Evolutionary conservation across 352 stramenopile genomes (phyloP), one percentile per base, ranked within the genome.

Genomic region (Phytophthora macrochlamydospora): DNA sequence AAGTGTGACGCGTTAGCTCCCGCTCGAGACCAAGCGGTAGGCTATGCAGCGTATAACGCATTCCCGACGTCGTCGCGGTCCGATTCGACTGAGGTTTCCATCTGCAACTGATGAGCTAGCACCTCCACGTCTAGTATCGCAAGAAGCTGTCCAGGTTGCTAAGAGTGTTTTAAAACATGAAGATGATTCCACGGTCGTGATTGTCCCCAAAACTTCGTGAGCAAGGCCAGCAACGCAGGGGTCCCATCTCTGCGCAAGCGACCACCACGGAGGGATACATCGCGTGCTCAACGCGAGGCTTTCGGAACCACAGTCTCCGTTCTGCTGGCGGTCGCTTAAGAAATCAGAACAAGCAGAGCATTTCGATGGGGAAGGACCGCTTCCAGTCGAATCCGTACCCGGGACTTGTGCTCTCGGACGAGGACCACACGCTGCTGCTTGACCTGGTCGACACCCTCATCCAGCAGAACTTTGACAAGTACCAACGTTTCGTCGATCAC

Each of bases 401-500:
- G 12, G 33, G 35, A 8, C 45, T 71, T 14, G 30, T 18, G 28
- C 51, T 66, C 12, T 59, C 64, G 2, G 3, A 61, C 5, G 18
- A 59, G 32, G 64, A 71, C 24, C 64, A 59, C 2, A 11, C 40
- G 31, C 51, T 62, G 35, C 33, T 71, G 12, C 59, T 59, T 7
- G 64, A 71, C 48, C 35, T 71, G 37, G 64, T 59, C n/a, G 67
- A 71, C 33, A 52, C 66, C 51, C 66, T 59, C 32, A 67, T 71
- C 64, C 58, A 59, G 1, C 57, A 28, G 28, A 71, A 67, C 64
- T 59, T 71, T 52, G 30, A 67, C 4, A 33, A 67, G 40, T 48
- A 56, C 30, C 24, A 67, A 62, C 11, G 60, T 67, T 13, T 62
- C 32, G 14, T 54, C 46, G 1, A 56, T 13, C 12, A 6, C 11